Evolutionary conservation across 1,284 basidiomycete species (phyloP), one percentile per base, ranked within the genome.

Genomic region (Caloboletus inedulis): DNA sequence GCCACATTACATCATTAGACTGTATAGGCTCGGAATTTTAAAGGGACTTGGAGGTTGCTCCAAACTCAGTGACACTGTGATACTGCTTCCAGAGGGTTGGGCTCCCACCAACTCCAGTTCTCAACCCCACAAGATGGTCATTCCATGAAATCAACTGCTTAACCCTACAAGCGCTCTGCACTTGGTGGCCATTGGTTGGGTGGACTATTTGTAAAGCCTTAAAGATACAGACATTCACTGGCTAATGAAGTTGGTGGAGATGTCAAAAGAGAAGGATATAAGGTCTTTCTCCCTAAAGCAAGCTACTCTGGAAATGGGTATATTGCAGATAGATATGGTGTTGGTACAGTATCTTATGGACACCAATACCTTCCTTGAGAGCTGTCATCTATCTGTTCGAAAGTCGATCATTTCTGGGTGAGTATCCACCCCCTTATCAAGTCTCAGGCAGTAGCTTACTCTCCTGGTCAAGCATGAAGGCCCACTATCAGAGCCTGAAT

Each of bases 341-440:
- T 12, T 55, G 34, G 18, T 27, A 1, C 7, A 19, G 2, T 55
- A 55, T 13, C 47, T 55, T 2, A 4, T 8, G 34, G 47, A 55
- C 21, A 29, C 54, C 25, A 55, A 56, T 1, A 1, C 21, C 7
- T 56, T 55, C 13, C 48, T 56, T 21, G 40, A 54, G 0, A 16
- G 12, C 18, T 54, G 52, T 8, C 54, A 56, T 29, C 43, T 35
- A 0, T 56, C 52, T 6, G 25, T 56, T 1, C 5, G 31, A 12
- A 55, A 27, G 6, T 43, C 47, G 1, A 30, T n/a, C n/a, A 55
- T 52, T 8, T 40, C 23, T 13, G 39, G 39, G 43, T 47, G 2
- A 46, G 50, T 27, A 5, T 27, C 4, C 29, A 16, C 16, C 9
- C n/a, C 30, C 30, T 13, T 14, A 34, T 18, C 9, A 12, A 3